Percentiles rank a stretch among this genome's conserved stretches.
These are phyloP conservation scores for Spatholobus suberectus DNA, from an alignment of 306 rosid genomes.

Conservation along the genomic window DNA sequence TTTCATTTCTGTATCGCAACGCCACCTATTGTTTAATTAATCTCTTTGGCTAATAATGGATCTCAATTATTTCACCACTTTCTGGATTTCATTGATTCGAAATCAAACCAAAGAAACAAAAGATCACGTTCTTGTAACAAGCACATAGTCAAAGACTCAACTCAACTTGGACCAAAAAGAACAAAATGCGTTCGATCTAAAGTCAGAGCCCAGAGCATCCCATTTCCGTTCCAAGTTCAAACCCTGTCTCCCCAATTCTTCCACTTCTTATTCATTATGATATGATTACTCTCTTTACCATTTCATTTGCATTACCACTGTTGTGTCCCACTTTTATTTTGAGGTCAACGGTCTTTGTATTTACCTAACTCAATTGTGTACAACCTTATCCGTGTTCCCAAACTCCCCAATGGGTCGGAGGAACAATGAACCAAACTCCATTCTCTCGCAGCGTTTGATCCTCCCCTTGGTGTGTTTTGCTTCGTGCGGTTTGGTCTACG, in stretches of 20 bases:
- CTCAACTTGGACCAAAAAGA: background rate
- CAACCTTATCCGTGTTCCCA: conserved; percentile 32
- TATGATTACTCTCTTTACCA: background rate
- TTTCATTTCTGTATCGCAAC: background rate
- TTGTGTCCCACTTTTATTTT: background rate
- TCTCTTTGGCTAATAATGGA: background rate
- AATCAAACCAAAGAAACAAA: background rate
- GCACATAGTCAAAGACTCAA: conserved; percentile 20
- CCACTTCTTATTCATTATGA: background rate
- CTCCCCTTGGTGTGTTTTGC: conserved; percentile 53
- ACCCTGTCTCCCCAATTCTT: background rate
- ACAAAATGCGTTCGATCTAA: background rate
- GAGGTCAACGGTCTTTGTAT: conserved; percentile 55
- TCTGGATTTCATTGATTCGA: conserved; percentile 3
- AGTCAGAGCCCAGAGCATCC: background rate
- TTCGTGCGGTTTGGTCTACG: conserved; percentile 70
- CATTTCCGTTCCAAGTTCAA: background rate
- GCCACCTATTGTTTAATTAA: background rate
- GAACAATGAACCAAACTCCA: conserved; percentile 50
- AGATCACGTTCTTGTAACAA: background rate
- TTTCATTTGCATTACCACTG: conserved; percentile 5
- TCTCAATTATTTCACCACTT: background rate
- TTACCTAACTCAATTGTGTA: conserved; percentile 15
- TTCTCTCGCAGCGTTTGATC: conserved; percentile 48
- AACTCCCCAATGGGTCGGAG: conserved; percentile 73